Evolutionary conservation across 2,329 filamentous ascomycete genomes (phyloP), one percentile per base, ranked within the genome.

Genomic region (Verticillium klebahnii): DNA sequence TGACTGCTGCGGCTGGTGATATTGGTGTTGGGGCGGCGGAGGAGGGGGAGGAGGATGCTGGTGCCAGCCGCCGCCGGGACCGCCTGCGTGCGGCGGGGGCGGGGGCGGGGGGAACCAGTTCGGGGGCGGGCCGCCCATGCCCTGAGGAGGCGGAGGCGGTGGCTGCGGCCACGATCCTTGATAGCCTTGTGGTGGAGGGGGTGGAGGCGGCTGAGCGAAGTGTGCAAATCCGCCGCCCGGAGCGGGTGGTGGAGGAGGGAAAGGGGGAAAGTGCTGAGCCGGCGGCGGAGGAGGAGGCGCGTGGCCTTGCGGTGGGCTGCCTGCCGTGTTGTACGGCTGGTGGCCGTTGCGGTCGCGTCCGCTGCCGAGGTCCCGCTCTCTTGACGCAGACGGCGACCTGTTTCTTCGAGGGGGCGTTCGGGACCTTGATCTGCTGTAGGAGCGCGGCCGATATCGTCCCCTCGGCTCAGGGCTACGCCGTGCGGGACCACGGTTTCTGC

Each of bases 141-240:
- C 64, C 29, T 71, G 71, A 1, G 72, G 74, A 0, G 72, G 73
- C 1, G 71, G 73, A 6, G 77, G 75, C 8, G 76, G 75, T 3
- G 74, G 69, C 7, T 73, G 73, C 8, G 73, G 78, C 78, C 79
- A 81, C 12, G 73, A 72, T 2, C 77, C 78, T 57, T 73, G 71
- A 59, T 76, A 80, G 5, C 76, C 75, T 15, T 67, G 66, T 11
- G 76, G 76, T 0, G 73, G 75, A 6, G 74, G 77, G 4, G 75
- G 75, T 1, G 73, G 73, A 6, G 70, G 66, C 5, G 71, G 73
- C 56, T 65, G 69, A n/a, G 65, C 69, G 66, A 69, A 65, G 66
- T 67, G 6, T 65, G 58, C 25, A 17, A 32, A 56, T 14, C 45
- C 45, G 19, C 65, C 68, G 52, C 63, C 63, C 1, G 64, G 66